These are phyloP conservation scores for Diutina mesorugosa DNA, from an alignment of 1,139 yeast genomes.

Conservation along the genomic window DNA sequence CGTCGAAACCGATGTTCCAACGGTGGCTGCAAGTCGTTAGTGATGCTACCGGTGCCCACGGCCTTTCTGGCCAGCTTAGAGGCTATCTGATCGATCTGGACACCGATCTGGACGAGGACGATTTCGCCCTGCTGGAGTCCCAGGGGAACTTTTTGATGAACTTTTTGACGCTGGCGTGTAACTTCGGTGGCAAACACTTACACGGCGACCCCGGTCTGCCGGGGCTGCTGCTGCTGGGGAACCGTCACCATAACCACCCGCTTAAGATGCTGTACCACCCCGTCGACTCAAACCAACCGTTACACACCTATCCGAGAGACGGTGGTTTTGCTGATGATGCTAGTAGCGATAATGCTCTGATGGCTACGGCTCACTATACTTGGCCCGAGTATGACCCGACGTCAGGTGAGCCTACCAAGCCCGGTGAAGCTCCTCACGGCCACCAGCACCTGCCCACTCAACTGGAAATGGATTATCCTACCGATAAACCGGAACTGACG, in stretches of 20 bases:
- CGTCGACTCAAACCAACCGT: not conserved
- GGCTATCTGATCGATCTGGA: not conserved
- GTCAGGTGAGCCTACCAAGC: not conserved
- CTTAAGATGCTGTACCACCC: not conserved
- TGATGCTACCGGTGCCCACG: not conserved
- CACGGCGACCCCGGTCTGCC: not conserved
- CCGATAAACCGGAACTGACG: not conserved
- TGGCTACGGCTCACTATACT: not conserved
- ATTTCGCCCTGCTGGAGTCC: not conserved
- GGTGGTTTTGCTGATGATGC: not conserved
- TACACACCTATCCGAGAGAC: not conserved
- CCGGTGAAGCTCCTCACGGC: not conserved
- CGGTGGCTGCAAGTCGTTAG: not conserved
- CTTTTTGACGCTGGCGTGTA: not conserved
- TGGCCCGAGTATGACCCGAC: not conserved
- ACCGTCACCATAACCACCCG: not conserved
- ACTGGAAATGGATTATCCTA: not conserved
- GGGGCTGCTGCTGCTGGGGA: not conserved
- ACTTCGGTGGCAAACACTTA: not conserved
- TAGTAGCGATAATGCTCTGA: not conserved
- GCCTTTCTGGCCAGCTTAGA: not conserved
- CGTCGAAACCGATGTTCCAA: not conserved
- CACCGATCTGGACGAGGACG: not conserved
- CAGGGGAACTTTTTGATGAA: constrained; percentile 1
- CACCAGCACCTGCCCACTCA: not conserved